A percentile compares a stretch with the other conserved stretches of the same genome.
phyloP scores from a whole-genome alignment of 2,329 filamentous ascomycete genomes.

The Fusarium incarnatum region DNA sequence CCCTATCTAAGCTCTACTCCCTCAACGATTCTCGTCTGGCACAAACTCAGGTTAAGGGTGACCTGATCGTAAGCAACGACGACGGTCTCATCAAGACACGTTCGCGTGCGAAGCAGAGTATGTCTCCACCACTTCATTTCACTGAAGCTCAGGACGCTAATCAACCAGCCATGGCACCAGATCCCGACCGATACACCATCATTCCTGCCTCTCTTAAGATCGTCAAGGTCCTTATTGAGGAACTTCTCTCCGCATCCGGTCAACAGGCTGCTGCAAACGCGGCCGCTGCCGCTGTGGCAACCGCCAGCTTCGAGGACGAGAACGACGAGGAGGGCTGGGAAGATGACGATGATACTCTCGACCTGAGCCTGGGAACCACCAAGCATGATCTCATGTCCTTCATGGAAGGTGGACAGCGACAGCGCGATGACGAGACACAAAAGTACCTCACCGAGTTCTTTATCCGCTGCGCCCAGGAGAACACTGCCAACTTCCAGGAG shows the following conservation, averaged over 20 bases:
- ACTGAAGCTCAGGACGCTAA: slow-evolving; percentile 45
- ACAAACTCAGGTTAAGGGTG: slow-evolving; percentile 88
- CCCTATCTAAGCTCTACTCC: slow-evolving; percentile 89
- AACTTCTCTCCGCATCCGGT: slow-evolving; percentile 85
- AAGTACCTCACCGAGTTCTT: slow-evolving; percentile 88
- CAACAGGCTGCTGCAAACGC: slow-evolving; percentile 68
- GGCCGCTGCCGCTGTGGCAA: slow-evolving; percentile 71
- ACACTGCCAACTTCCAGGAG: slow-evolving; percentile 66
- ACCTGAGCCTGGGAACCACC: slow-evolving; percentile 76
- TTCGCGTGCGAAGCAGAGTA: slow-evolving; percentile 86
- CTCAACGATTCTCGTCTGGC: slow-evolving; percentile 84
- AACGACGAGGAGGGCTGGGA: slow-evolving; percentile 90
- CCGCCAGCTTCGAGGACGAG: slow-evolving; percentile 69
- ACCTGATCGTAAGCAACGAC: slow-evolving; percentile 83
- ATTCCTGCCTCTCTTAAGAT: slow-evolving; percentile 94
- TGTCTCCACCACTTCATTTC: slow-evolving; percentile 18
- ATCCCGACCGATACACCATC: slow-evolving; percentile 89
- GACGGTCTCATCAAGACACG: slow-evolving; percentile 89
- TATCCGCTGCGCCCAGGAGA: slow-evolving; percentile 66
- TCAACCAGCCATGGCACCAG: slow-evolving; percentile 54
- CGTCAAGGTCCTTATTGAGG: slow-evolving; percentile 93
- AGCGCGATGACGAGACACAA: slow-evolving; percentile 91
- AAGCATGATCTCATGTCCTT: slow-evolving; percentile 86
- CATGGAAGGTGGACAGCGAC: slow-evolving; percentile 70
- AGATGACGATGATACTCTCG: slow-evolving; percentile 80